Conservation (phyloP, 805 yeast genomes). For the Metschnikowia koreensis region DNA sequence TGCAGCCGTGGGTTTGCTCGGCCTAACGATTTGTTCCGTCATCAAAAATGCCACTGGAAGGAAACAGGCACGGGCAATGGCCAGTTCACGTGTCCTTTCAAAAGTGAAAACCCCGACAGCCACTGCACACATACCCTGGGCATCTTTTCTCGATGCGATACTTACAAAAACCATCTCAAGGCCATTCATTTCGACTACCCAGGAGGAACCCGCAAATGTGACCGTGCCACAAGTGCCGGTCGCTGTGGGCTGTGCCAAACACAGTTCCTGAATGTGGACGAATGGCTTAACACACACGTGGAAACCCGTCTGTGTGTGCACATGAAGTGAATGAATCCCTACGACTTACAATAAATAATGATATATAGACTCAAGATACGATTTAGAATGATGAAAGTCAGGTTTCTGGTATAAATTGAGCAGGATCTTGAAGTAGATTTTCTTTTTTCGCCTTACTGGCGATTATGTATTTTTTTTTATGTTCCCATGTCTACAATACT, state of each 20-base stretch:
- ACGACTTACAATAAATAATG: background rate
- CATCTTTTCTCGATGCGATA: conserved; percentile 83
- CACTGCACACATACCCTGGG: conserved; percentile 78
- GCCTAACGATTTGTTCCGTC: conserved; percentile 82
- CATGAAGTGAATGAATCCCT: conserved; percentile 1
- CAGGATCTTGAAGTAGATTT: too few relatives aligned
- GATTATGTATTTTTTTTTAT: too few relatives aligned
- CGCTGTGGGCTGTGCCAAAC: conserved; percentile 74
- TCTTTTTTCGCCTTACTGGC: too few relatives aligned
- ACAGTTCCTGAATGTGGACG: conserved; percentile 66
- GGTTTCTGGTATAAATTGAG: too few relatives aligned
- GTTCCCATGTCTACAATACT: too few relatives aligned
- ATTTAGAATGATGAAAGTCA: too few relatives aligned
- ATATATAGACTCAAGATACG: too few relatives aligned
- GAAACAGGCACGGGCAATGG: conserved; percentile 65
- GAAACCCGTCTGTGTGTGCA: conserved; percentile 45
- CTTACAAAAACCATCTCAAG: conserved; percentile 85
- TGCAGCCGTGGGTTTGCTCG: conserved; percentile 87
- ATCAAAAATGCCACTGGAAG: conserved; percentile 81
- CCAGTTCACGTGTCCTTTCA: conserved; percentile 80
- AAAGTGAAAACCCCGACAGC: conserved; percentile 29
- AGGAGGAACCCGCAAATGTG: conserved; percentile 76
- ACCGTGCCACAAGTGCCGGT: conserved; percentile 67
- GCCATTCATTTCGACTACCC: conserved; percentile 91
- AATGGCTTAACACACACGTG: conserved; percentile 76